Conservation (phyloP, 176 grass and related monocot genomes). For the Zea luxurians region DNA sequence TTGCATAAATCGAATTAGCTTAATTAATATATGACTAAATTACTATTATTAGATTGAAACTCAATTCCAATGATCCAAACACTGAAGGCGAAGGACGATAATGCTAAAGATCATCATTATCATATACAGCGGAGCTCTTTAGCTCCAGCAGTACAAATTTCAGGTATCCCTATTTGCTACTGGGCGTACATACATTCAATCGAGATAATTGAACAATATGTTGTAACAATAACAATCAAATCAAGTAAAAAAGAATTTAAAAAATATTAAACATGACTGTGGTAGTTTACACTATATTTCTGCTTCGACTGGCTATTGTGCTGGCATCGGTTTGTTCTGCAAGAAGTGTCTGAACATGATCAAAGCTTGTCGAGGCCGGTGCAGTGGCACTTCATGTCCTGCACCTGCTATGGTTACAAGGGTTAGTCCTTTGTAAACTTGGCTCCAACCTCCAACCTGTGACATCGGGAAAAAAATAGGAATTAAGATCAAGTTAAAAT, state of each 20-base stretch:
- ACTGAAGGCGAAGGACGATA: not conserved
- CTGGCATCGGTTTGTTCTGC: conserved; percentile 54
- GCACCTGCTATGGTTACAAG: conserved; percentile 76
- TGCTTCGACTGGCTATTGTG: conserved; percentile 44
- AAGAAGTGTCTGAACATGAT: conserved; percentile 71
- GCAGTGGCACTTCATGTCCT: conserved; percentile 71
- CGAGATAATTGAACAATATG: conserved; percentile 43
- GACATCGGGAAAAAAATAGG: conserved; percentile 4
- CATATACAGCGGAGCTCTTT: conserved; percentile 60
- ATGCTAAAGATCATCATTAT: conserved; percentile 46
- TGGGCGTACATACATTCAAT: conserved; percentile 49
- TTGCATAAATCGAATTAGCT: no score
- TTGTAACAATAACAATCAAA: conserved; percentile 47
- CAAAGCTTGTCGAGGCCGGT: conserved; percentile 67
- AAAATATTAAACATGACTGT: conserved; percentile 15
- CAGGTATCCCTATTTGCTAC: conserved; percentile 49
- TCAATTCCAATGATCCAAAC: not conserved
- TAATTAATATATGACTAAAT: not conserved
- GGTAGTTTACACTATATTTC: conserved; percentile 38
- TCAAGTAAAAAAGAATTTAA: conserved; percentile 40
- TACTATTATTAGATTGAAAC: not conserved
- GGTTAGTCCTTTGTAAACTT: conserved; percentile 87
- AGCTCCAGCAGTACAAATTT: conserved; percentile 41
- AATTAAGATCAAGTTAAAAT: not conserved
- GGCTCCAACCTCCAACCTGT: conserved; percentile 94